Conservation (phyloP, 2,329 filamentous ascomycete species). For the Pseudocercospora fuligena region DNA sequence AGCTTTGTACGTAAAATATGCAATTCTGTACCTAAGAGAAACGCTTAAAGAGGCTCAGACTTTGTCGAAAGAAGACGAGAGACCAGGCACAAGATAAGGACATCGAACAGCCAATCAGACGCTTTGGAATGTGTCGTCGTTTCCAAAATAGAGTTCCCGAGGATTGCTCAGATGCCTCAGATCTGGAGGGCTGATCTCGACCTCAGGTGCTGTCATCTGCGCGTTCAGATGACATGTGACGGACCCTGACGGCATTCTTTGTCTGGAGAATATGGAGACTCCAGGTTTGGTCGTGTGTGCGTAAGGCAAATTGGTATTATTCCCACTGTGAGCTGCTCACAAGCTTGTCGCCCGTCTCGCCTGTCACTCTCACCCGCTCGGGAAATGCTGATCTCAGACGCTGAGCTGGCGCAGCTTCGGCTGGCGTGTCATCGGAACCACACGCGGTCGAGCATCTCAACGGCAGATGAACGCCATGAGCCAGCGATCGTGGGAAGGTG, state of each 20-base stretch:
- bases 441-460: background rate
- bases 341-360: background rate
- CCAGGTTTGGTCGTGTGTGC: background rate
- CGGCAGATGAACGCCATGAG: slow-evolving; percentile 8
- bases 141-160: slow-evolving; percentile 7
- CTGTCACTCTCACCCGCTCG: background rate
- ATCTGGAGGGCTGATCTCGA: slow-evolving; percentile 2
- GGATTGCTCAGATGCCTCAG: background rate
- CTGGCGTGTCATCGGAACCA: slow-evolving; percentile 4
- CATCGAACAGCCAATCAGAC: background rate
- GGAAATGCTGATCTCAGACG: background rate
- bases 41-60: slow-evolving; percentile 17
- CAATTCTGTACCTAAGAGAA: slow-evolving; percentile 29
- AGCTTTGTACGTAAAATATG: slow-evolving; percentile 26
- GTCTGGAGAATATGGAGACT: background rate
- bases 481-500: background rate
- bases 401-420: slow-evolving; percentile 7
- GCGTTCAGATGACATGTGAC: background rate
- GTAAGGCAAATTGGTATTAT: background rate
- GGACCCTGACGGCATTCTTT: background rate
- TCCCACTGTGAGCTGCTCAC: background rate
- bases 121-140: background rate
- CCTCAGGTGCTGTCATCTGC: slow-evolving; percentile 4
- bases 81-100: slow-evolving; percentile 17
- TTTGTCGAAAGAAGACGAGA: slow-evolving; percentile 11